Conservation (phyloP, 192 early-diverging fungal genomes). For the Mortierella claussenii region DNA sequence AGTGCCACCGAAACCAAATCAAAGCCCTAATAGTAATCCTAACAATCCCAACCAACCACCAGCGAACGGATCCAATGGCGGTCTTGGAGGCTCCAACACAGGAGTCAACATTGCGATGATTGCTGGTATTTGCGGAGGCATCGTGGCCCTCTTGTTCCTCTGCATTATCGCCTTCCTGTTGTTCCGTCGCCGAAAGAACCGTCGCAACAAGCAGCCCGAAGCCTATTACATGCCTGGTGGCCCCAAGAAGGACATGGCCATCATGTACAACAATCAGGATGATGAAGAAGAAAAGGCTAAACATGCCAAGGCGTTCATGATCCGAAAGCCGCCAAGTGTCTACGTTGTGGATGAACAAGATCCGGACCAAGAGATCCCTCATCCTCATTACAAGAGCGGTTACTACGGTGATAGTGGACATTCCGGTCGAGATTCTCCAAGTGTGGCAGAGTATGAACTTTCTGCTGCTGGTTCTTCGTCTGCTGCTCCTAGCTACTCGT, state of each 20-base stretch:
- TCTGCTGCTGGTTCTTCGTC: background rate
- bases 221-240: background rate
- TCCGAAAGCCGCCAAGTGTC: slow-evolving; percentile 17
- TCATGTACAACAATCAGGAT: background rate
- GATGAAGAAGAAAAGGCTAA: slow-evolving; percentile 16
- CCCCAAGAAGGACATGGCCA: slow-evolving; percentile 3
- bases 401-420: background rate
- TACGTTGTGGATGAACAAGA: slow-evolving; percentile 29
- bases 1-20: background rate
- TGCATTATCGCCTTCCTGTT: background rate
- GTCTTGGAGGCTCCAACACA: background rate
- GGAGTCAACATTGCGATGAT: slow-evolving; percentile 12
- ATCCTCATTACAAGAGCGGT: slow-evolving; percentile 16
- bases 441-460: slow-evolving; percentile 33
- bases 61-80: background rate
- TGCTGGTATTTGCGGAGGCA: slow-evolving; percentile 9
- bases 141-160: slow-evolving; percentile 1
- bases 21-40: slow-evolving; percentile 17
- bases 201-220: background rate
- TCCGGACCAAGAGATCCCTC: background rate
- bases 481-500: background rate
- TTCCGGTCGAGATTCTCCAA: slow-evolving; percentile 3
- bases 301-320: slow-evolving; percentile 35
- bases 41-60: slow-evolving; percentile 12
- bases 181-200: slow-evolving; percentile 13